phyloP scores from a whole-genome alignment of 2,329 filamentous ascomycete genomes.

The Fusarium circinatum region DNA sequence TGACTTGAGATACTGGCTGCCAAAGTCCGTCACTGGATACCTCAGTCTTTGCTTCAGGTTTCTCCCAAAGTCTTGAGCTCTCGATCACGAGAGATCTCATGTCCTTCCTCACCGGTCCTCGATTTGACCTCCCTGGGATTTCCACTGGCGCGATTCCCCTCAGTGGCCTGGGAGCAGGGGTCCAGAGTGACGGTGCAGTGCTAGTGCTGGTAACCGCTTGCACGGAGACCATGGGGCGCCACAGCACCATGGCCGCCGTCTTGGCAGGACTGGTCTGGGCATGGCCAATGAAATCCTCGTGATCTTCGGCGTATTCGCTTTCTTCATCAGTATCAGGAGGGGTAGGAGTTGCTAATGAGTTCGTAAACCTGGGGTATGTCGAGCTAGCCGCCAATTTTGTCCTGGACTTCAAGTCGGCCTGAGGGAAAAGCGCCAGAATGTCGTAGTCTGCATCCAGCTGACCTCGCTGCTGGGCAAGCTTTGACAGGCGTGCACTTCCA shows the following conservation, averaged over 20 bases:
- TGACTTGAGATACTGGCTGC: slow-evolving; percentile 24
- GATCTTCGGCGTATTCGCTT: slow-evolving; percentile 46
- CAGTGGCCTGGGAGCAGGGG: slow-evolving; percentile 27
- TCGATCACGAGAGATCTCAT: slow-evolving; percentile 35
- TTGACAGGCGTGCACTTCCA: slow-evolving; percentile 26
- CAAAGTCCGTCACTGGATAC: slow-evolving; percentile 29
- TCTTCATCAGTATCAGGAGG: slow-evolving; percentile 64
- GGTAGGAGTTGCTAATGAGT: slow-evolving; percentile 50
- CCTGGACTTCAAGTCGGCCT: slow-evolving; percentile 23
- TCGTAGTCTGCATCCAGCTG: slow-evolving; percentile 29
- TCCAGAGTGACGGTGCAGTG: slow-evolving; percentile 37
- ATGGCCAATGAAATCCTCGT: slow-evolving; percentile 27
- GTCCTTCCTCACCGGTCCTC: slow-evolving; percentile 15
- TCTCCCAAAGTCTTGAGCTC: slow-evolving; percentile 39
- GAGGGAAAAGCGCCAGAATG: slow-evolving; percentile 25
- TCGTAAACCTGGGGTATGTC: slow-evolving; percentile 27
- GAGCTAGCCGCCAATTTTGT: slow-evolving; percentile 21
- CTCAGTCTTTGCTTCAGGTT: slow-evolving; percentile 4
- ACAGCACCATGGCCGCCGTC: slow-evolving; percentile 32
- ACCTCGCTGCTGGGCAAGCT: slow-evolving; percentile 27
- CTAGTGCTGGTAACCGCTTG: slow-evolving; percentile 1
- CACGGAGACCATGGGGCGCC: slow-evolving; percentile 33
- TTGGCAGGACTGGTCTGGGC: slow-evolving; percentile 24
- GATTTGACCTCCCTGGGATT: slow-evolving; percentile 4
- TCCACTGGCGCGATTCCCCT: slow-evolving; percentile 18